Evolutionary conservation across 2,329 filamentous ascomycete genomes (phyloP).

Genomic region (Aureobasidium pullulans): DNA sequence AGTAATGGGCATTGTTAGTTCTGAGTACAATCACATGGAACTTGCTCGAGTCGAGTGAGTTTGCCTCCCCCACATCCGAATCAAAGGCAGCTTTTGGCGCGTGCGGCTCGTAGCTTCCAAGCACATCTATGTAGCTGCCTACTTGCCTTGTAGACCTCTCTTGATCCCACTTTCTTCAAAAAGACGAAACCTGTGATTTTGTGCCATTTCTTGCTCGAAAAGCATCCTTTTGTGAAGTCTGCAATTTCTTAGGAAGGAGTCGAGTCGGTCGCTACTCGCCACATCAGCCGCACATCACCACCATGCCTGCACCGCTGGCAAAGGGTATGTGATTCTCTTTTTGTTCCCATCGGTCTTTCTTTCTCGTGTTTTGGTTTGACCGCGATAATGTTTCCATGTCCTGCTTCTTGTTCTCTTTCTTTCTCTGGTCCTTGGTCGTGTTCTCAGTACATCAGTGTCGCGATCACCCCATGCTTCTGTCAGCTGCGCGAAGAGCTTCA

Average conservation of each 20-base stretch:
- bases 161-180: neutral
- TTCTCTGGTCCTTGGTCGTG: neutral
- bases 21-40: neutral
- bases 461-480: neutral
- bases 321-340: constrained; percentile 8
- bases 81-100: neutral
- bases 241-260: neutral
- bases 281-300: neutral
- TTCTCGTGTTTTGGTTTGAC: neutral
- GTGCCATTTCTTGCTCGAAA: neutral
- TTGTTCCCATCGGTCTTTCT: neutral
- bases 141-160: neutral
- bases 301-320: constrained; percentile 10
- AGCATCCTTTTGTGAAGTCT: neutral
- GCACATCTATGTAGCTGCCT: constrained; percentile 6
- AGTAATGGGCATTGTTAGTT: too few relatives aligned
- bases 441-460: neutral
- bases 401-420: neutral
- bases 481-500: neutral
- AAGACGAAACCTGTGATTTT: neutral
- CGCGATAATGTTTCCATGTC: too few relatives aligned
- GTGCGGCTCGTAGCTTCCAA: neutral
- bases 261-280: neutral
- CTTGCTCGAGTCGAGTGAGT: neutral
- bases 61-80: neutral